These are phyloP conservation scores for Chaetomium olivaceum DNA, from an alignment of 2,329 filamentous ascomycete species.

Conservation along the genomic window DNA sequence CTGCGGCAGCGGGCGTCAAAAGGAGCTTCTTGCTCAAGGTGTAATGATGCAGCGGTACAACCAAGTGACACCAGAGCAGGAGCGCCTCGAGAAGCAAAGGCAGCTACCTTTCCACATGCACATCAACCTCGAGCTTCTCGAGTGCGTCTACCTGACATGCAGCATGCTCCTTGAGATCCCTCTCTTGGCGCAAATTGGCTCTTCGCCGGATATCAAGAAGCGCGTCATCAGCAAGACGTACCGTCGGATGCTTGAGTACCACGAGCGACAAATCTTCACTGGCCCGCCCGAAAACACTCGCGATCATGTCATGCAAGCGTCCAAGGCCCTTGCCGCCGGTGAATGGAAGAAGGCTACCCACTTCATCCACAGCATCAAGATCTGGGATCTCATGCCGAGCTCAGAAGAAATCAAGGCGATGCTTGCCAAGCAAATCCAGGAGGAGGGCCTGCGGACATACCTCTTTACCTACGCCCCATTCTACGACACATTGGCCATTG, in stretches of 20 bases:
- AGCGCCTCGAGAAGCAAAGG: slow-evolving; percentile 93
- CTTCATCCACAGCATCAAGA: slow-evolving; percentile 98
- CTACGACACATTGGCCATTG: slow-evolving; percentile 92
- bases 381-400: slow-evolving; percentile 97
- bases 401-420: slow-evolving; percentile 92
- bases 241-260: slow-evolving; percentile 98
- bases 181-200: slow-evolving; percentile 92
- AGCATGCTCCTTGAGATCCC: slow-evolving; percentile 99
- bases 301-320: slow-evolving; percentile 98
- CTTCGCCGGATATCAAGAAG: slow-evolving; percentile 95
- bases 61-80: slow-evolving; percentile 95
- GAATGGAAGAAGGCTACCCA: slow-evolving; percentile 97
- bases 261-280: slow-evolving; percentile 98
- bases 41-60: slow-evolving; percentile 97
- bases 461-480: slow-evolving; percentile 99
- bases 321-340: slow-evolving; percentile 91
- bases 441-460: slow-evolving; percentile 96
- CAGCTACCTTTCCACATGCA: slow-evolving; percentile 99
- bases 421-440: slow-evolving; percentile 97
- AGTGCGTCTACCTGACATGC: slow-evolving; percentile 98
- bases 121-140: slow-evolving; percentile 97
- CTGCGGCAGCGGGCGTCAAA: slow-evolving; percentile 94
- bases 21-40: slow-evolving; percentile 95
- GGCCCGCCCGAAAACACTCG: slow-evolving; percentile 98
- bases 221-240: slow-evolving; percentile 99